These are phyloP conservation scores for Cryptococcus sp. DNA, from an alignment of 1,284 basidiomycete species.

Conservation along the genomic window DNA sequence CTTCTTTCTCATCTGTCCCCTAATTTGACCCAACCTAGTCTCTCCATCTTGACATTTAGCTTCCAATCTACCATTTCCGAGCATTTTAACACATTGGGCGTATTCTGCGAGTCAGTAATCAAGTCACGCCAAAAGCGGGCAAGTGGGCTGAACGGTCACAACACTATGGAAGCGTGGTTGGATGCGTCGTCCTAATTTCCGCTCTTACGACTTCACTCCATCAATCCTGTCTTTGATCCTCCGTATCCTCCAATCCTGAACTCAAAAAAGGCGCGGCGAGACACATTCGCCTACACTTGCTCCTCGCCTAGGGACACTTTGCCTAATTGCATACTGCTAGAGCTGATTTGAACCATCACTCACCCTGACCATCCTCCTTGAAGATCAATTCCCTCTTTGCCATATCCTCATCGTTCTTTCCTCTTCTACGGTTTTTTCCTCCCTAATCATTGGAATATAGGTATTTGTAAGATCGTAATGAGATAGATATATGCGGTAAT, in stretches of 20 bases:
- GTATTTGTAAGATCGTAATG: not conserved
- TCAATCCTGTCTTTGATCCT: too few species aligned
- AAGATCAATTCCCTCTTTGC: constrained; percentile 99
- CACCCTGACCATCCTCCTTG: constrained; percentile 92
- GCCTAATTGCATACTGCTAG: too few species aligned
- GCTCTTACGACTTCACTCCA: too few species aligned
- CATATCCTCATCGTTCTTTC: constrained; percentile 99
- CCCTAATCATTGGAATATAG: constrained; percentile 57
- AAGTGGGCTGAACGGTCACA: not conserved
- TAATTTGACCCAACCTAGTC: constrained; percentile 95
- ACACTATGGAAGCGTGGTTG: not conserved
- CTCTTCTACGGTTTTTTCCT: constrained; percentile 97
- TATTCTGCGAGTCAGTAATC: too few species aligned
- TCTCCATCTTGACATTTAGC: constrained; percentile 98
- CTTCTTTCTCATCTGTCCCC: constrained; percentile 99
- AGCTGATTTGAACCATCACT: constrained; percentile 19
- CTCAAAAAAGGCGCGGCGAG: too few species aligned
- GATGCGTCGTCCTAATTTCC: not conserved
- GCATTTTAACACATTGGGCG: constrained; percentile 97
- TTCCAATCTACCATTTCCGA: constrained; percentile 95
- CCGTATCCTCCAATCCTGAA: too few species aligned
- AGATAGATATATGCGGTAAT: not conserved
- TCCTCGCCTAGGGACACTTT: too few species aligned
- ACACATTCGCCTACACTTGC: too few species aligned
- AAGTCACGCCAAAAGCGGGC: too few species aligned